phyloP scores from a whole-genome alignment of 106 monocot species.

The Triglochin maritima region DNA sequence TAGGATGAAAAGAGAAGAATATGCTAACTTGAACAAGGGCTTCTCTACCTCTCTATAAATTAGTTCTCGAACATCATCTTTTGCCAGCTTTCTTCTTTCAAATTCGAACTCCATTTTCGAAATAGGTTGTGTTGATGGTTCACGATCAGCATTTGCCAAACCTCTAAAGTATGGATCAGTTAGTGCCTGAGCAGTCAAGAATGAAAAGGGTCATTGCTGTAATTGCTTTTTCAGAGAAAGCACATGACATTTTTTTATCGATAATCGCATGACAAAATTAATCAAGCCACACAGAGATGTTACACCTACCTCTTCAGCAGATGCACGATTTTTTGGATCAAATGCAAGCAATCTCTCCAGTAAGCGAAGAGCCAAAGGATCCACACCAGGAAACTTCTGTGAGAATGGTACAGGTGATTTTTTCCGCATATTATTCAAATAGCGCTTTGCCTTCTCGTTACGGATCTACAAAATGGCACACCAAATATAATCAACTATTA shows the following conservation, averaged over 20 bases:
- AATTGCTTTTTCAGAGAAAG: too few species aligned
- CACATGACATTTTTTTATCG: too few species aligned
- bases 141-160: slow-evolving; percentile 50
- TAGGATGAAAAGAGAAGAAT: not conserved
- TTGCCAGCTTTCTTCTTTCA: slow-evolving; percentile 59
- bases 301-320: slow-evolving; percentile 24
- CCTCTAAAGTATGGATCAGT: slow-evolving; percentile 53
- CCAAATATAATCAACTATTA: too few species aligned
- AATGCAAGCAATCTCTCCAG: slow-evolving; percentile 27
- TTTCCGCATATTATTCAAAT: slow-evolving; percentile 21
- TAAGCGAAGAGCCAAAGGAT: slow-evolving; percentile 24
- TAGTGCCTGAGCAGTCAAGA: slow-evolving; percentile 30
- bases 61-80: slow-evolving; percentile 68
- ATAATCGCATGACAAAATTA: too few species aligned
- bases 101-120: slow-evolving; percentile 77
- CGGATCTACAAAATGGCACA: slow-evolving; percentile 12
- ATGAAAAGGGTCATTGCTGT: too few species aligned
- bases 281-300: too few species aligned
- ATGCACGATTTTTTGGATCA: slow-evolving; percentile 29
- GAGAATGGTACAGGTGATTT: slow-evolving; percentile 17
- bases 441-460: slow-evolving; percentile 29
- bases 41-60: slow-evolving; percentile 60
- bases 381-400: slow-evolving; percentile 23
- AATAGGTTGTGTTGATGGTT: slow-evolving; percentile 52
- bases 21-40: not conserved